Base-by-base conservation (phyloP, 1,284 basidiomycete species). In the Filobasidium uniguttulatum region DNA sequence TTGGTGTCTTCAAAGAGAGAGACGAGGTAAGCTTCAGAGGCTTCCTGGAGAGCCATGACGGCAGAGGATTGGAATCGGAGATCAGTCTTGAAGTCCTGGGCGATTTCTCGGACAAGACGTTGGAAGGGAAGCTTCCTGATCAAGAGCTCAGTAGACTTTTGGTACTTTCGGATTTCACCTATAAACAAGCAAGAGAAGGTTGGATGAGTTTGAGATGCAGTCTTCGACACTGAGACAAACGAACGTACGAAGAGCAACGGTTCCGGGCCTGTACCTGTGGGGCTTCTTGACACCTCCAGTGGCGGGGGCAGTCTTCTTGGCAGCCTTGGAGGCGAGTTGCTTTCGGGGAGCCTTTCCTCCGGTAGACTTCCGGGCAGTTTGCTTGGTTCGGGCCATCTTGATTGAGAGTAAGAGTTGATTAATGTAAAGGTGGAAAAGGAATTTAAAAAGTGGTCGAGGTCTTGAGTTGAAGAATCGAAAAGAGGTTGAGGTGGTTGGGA, bases 221-320 rank as follows among this genome's bases (percentile, higher is more conserved):
- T 33, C 35, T 20, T 31, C 33, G n/a, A n/a, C n/a, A 38, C 34
- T 20, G 46, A 19, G 53, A 23, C 19, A 25, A 30, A 54, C 50
- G 5, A 55, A 50, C 33, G 5, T 30, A 46, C 90, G 86, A 59
- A 96, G 84, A 59, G 90, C 90, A 66, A 96, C 90, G 57, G 90
- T 94, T 76, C 90, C 90, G 57, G 89, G 90, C 68, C 86, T 82
- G 85, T 93, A 93, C 58, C 88, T 82, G 76, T 91, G 87, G 56
- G 85, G 85, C 79, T 89, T 90, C 85, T 90, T 89, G 59, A 89
- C 89, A 77, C 90, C 89, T 85, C 83, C 50, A 85, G 86, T 2
- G 84, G 49, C 40, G 33, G 41, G 35, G 28, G 38, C n/a, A 48
- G 44, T 48, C 58, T 61, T 64, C 56, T 83, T 77, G 57, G 85